Evolutionary conservation across 805 yeast genomes (phyloP).

Genomic region (Candida dendrica): DNA sequence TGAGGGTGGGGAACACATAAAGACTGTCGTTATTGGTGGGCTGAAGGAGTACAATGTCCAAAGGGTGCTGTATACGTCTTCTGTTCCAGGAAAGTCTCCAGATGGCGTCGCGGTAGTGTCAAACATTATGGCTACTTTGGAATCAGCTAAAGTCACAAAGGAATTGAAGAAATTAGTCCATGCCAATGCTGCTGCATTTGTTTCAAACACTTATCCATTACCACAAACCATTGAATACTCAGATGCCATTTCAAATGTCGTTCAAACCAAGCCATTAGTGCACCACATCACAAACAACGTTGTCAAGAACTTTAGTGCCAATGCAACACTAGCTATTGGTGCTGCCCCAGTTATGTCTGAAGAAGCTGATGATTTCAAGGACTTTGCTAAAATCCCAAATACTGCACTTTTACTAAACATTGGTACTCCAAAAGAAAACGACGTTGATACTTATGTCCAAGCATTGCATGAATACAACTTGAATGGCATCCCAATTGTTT

Average conservation of each 20-base stretch:
- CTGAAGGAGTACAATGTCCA: constrained; percentile 56
- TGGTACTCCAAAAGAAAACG: constrained; percentile 55
- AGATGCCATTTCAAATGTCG: constrained; percentile 18
- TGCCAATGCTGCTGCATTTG: constrained; percentile 4
- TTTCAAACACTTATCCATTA: background rate
- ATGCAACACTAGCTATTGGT: constrained; percentile 75
- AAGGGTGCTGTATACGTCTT: constrained; percentile 45
- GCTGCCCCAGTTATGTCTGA: constrained; percentile 90
- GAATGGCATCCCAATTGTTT: constrained; percentile 53
- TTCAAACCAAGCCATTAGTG: constrained; percentile 46
- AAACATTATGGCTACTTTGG: constrained; percentile 61
- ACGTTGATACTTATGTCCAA: constrained; percentile 33
- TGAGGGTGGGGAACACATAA: constrained; percentile 29
- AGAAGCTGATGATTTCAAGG: constrained; percentile 55
- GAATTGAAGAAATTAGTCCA: constrained; percentile 20
- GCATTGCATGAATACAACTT: constrained; percentile 58
- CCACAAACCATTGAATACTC: background rate
- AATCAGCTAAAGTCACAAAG: constrained; percentile 46
- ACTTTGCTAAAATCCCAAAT: constrained; percentile 49
- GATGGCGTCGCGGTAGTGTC: constrained; percentile 92
- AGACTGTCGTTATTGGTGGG: constrained; percentile 79
- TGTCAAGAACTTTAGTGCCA: constrained; percentile 85
- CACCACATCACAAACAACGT: constrained; percentile 87
- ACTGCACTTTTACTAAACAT: constrained; percentile 61
- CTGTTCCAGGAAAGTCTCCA: constrained; percentile 36